Evolutionary conservation across 208 protist species (phyloP).

Genomic region (Lotmaria passim): DNA sequence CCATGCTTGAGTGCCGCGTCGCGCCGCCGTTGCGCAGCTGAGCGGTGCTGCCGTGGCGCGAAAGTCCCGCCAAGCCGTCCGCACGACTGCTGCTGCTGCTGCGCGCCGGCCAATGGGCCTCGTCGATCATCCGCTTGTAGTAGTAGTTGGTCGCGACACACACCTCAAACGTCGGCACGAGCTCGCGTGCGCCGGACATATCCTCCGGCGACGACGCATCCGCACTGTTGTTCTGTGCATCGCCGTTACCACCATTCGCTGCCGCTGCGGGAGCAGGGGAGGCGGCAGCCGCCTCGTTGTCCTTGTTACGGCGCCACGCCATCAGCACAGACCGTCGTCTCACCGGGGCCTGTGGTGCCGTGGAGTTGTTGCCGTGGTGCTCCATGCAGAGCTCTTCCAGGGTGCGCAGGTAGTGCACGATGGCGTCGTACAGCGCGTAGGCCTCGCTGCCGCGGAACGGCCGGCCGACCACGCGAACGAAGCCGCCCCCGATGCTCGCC

Average conservation of each 20-base stretch:
- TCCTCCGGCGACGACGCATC: not conserved
- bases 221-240: not conserved
- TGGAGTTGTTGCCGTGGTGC: constrained; percentile 23
- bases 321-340: constrained; percentile 28
- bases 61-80: not conserved
- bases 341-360: constrained; percentile 6
- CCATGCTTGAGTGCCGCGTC: constrained; percentile 3
- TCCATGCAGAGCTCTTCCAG: constrained; percentile 35
- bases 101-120: constrained; percentile 23
- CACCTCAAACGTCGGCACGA: constrained; percentile 53
- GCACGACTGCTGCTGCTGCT: not conserved
- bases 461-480: constrained; percentile 13
- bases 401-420: constrained; percentile 52
- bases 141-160: constrained; percentile 70
- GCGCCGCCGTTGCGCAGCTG: not conserved
- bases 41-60: not conserved
- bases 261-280: not conserved
- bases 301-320: constrained; percentile 23
- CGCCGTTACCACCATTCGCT: not conserved
- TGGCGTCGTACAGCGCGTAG: constrained; percentile 66
- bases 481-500: constrained; percentile 1
- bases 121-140: constrained; percentile 50
- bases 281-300: not conserved
- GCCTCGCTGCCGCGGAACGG: constrained; percentile 49
- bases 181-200: not conserved